Conservation (phyloP, 352 stramenopile species). For the Pythium grandisporangium region DNA sequence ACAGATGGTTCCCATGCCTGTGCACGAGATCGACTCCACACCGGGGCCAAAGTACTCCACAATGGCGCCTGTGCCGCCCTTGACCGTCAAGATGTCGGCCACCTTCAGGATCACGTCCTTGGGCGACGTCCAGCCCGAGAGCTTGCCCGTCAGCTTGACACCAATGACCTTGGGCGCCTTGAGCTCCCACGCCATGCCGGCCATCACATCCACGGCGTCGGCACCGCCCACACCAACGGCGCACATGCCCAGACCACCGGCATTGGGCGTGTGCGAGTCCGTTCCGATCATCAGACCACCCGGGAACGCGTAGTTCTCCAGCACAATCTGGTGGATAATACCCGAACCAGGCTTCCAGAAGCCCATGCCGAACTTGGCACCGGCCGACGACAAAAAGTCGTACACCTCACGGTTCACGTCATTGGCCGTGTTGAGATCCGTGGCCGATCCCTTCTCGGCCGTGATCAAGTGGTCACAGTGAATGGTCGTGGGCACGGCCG, state of each 20-base stretch:
- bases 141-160: conserved; percentile 90
- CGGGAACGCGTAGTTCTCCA: conserved; percentile 94
- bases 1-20: conserved; percentile 92
- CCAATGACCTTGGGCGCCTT: conserved; percentile 94
- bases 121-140: conserved; percentile 89
- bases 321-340: conserved; percentile 93
- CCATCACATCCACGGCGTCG: conserved; percentile 92
- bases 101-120: conserved; percentile 95
- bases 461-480: conserved; percentile 95
- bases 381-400: conserved; percentile 88
- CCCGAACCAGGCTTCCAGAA: conserved; percentile 92
- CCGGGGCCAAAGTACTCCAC: conserved; percentile 92
- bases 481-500: conserved; percentile 88
- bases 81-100: conserved; percentile 90
- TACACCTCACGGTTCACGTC: conserved; percentile 90
- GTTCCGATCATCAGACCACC: conserved; percentile 93
- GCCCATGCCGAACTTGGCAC: conserved; percentile 91
- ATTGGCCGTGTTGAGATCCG: conserved; percentile 84
- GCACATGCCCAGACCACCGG: conserved; percentile 90
- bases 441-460: conserved; percentile 86
- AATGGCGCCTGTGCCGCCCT: conserved; percentile 90
- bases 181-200: conserved; percentile 91
- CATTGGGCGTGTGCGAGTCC: conserved; percentile 92
- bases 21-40: conserved; percentile 91
- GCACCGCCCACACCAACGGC: conserved; percentile 89